A percentile compares a stretch with the other conserved stretches of the same genome.
Evolutionary conservation across 148 eudicot genomes (phyloP).

Genomic region (Diospyros lotus): DNA sequence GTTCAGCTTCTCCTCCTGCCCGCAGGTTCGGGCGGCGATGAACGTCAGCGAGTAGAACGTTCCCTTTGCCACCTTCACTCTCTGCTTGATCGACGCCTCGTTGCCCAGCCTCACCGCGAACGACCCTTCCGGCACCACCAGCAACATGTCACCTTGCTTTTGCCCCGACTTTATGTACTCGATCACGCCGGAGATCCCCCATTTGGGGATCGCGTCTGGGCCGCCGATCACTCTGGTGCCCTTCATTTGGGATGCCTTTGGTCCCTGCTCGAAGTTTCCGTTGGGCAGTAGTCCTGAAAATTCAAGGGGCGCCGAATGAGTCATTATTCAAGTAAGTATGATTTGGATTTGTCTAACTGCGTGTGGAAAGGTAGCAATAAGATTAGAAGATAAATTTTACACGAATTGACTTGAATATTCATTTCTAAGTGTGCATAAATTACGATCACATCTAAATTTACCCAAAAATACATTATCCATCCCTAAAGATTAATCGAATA

Average conservation of each 20-base stretch:
- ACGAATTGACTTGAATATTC: too few relatives aligned
- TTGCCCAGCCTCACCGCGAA: slow-evolving; percentile 44
- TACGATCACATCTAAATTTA: too few relatives aligned
- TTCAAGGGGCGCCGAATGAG: not conserved
- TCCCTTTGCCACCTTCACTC: slow-evolving; percentile 23
- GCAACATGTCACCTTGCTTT: slow-evolving; percentile 50
- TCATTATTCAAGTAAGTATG: not conserved
- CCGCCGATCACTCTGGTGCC: slow-evolving; percentile 32
- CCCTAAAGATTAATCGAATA: too few relatives aligned
- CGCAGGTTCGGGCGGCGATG: slow-evolving; percentile 45
- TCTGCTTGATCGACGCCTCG: slow-evolving; percentile 39
- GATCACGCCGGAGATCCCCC: slow-evolving; percentile 38
- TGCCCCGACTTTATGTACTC: slow-evolving; percentile 49
- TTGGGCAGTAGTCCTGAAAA: slow-evolving; percentile 40
- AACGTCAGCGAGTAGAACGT: slow-evolving; percentile 39
- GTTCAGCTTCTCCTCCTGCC: slow-evolving; percentile 37
- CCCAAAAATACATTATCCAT: too few relatives aligned
- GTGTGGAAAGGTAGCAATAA: too few relatives aligned
- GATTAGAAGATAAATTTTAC: too few relatives aligned
- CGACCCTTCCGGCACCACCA: slow-evolving; percentile 43
- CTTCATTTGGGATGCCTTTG: slow-evolving; percentile 30
- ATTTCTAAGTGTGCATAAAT: too few relatives aligned
- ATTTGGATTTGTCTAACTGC: not conserved
- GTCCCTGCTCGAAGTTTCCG: slow-evolving; percentile 44
- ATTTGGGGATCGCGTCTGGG: slow-evolving; percentile 29